A percentile compares a stretch with the other conserved stretches of the same genome.
phyloP scores from a whole-genome alignment of 257 asterid species.

The Fraxinus americana region DNA sequence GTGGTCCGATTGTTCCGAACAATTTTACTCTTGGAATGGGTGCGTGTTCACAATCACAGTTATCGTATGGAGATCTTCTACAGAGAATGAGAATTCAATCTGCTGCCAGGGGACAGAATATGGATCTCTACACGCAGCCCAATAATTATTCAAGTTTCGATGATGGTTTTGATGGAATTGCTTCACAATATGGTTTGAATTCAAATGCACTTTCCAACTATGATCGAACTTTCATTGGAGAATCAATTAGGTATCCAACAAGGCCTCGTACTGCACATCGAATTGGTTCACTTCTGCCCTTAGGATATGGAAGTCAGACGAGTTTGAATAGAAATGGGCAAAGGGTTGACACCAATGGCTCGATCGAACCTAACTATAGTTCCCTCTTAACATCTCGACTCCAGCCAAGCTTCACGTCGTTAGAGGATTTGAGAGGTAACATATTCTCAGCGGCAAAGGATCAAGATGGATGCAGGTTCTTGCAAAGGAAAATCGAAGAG shows the following conservation, averaged over 20 bases:
- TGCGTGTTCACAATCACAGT: not conserved
- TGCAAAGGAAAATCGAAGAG: conserved; percentile 40
- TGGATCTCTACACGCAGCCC: not conserved
- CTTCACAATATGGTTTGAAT: not conserved
- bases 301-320: not conserved
- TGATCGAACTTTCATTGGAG: not conserved
- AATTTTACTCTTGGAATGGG: not conserved
- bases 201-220: not conserved
- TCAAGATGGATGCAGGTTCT: conserved; percentile 47
- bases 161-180: not conserved
- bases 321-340: not conserved
- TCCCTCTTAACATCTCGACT: not conserved
- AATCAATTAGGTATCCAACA: not conserved
- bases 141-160: not conserved
- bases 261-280: not conserved
- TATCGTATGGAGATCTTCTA: not conserved
- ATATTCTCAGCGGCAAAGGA: conserved; percentile 37
- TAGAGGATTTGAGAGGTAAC: conserved; percentile 26
- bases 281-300: not conserved
- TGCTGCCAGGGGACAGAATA: not conserved
- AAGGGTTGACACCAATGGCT: not conserved
- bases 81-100: not conserved
- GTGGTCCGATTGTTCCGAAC: not conserved
- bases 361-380: not conserved
- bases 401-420: not conserved